Conservation (phyloP, 805 yeast genomes). For the Zygotorulaspora chibaensis region DNA sequence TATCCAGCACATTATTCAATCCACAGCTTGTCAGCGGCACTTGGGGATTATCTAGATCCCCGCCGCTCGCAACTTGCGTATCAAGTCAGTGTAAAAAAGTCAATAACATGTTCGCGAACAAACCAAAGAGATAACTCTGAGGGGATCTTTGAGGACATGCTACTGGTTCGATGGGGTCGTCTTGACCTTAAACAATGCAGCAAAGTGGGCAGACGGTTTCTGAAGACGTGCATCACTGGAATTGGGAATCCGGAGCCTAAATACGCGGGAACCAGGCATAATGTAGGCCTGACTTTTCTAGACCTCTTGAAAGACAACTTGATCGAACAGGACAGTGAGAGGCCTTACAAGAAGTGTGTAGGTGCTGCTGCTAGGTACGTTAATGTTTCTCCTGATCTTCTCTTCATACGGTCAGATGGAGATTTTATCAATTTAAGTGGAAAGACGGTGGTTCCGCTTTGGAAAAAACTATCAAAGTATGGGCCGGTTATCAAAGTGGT, state of each 20-base stretch:
- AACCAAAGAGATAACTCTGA: background rate
- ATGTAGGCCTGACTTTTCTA: slow-evolving; percentile 63
- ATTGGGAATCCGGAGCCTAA: slow-evolving; percentile 74
- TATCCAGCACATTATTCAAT: too few relatives aligned
- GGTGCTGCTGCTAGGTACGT: slow-evolving; percentile 14
- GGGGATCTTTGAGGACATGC: background rate
- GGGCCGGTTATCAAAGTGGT: slow-evolving; percentile 47
- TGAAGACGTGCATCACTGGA: slow-evolving; percentile 26
- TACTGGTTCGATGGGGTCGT: background rate
- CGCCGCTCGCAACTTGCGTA: too few relatives aligned
- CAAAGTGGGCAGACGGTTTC: background rate
- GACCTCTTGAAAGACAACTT: slow-evolving; percentile 34
- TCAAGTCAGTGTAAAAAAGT: too few relatives aligned
- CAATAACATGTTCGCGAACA: background rate
- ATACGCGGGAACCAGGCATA: slow-evolving; percentile 65
- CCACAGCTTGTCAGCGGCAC: too few relatives aligned
- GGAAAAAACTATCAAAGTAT: slow-evolving; percentile 38
- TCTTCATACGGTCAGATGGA: slow-evolving; percentile 49
- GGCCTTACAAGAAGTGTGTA: slow-evolving; percentile 11
- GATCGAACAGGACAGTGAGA: slow-evolving; percentile 9
- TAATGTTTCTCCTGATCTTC: slow-evolving; percentile 24
- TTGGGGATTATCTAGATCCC: too few relatives aligned
- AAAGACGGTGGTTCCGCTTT: slow-evolving; percentile 45
- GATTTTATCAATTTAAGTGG: slow-evolving; percentile 71
- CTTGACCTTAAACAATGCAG: background rate